Conservation (phyloP, 352 stramenopile species). For the Lagenidium giganteum region DNA sequence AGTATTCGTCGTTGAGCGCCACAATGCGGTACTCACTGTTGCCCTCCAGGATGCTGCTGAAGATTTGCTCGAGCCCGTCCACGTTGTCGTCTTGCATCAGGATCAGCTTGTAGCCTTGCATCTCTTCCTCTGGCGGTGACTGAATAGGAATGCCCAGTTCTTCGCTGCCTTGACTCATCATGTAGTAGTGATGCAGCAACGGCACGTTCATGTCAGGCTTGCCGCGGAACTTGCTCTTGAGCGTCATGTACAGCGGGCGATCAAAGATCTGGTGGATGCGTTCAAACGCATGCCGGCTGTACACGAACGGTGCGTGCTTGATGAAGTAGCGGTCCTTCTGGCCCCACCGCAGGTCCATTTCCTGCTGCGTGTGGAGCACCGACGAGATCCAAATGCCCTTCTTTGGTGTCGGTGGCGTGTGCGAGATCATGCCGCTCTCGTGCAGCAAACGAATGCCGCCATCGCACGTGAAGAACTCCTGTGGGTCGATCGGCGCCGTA, state of each 20-base stretch:
- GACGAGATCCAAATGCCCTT: slow-evolving; percentile 87
- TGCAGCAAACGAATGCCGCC: slow-evolving; percentile 79
- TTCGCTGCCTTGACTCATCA: slow-evolving; percentile 73
- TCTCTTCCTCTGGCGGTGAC: slow-evolving; percentile 62
- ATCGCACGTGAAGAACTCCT: slow-evolving; percentile 86
- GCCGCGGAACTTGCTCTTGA: slow-evolving; percentile 82
- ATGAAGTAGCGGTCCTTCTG: slow-evolving; percentile 79
- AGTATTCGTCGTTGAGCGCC: slow-evolving; percentile 86
- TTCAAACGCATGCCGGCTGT: slow-evolving; percentile 81
- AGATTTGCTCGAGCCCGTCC: slow-evolving; percentile 60
- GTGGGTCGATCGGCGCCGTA: slow-evolving; percentile 67
- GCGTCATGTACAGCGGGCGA: slow-evolving; percentile 72
- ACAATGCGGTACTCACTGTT: slow-evolving; percentile 71
- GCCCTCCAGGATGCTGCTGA: slow-evolving; percentile 59
- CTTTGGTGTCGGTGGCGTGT: slow-evolving; percentile 64
- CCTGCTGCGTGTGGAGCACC: slow-evolving; percentile 84
- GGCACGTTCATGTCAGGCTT: slow-evolving; percentile 88
- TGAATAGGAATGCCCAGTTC: slow-evolving; percentile 79
- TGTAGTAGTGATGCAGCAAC: slow-evolving; percentile 84
- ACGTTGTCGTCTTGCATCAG: slow-evolving; percentile 83
- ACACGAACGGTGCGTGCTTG: slow-evolving; percentile 87
- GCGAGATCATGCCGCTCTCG: slow-evolving; percentile 71
- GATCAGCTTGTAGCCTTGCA: slow-evolving; percentile 81
- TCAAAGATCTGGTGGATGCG: slow-evolving; percentile 86
- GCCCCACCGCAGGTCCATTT: slow-evolving; percentile 83